Evolutionary conservation across 345 rosid genomes (phyloP).

Genomic region (Pistacia integerrima): DNA sequence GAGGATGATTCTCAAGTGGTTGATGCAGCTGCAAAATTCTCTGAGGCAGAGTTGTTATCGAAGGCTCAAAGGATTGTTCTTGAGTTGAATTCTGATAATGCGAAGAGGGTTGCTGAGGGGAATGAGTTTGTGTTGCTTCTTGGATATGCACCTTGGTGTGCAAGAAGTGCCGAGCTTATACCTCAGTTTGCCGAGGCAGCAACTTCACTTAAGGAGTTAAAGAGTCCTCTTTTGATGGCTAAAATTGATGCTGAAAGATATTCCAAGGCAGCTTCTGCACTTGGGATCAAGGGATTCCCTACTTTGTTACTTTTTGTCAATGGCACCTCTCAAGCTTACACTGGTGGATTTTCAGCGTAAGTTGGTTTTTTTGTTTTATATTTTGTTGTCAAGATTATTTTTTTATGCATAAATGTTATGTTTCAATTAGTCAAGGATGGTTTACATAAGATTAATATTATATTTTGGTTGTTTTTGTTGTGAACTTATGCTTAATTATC

Average conservation of each 20-base stretch:
- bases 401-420: background rate
- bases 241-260: conserved; percentile 86
- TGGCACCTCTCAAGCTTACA: conserved; percentile 61
- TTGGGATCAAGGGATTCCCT: conserved; percentile 76
- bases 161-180: conserved; percentile 90
- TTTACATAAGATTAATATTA: background rate
- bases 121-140: conserved; percentile 71
- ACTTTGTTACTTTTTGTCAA: conserved; percentile 78
- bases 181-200: conserved; percentile 88
- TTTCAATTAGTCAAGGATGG: background rate
- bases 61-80: conserved; percentile 79
- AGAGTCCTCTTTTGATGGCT: conserved; percentile 66
- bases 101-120: conserved; percentile 44
- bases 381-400: background rate
- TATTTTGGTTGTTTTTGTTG: background rate
- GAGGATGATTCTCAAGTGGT: conserved; percentile 27
- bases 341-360: conserved; percentile 82
- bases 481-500: background rate
- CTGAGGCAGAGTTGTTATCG: conserved; percentile 74
- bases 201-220: conserved; percentile 61
- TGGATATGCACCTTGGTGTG: conserved; percentile 92
- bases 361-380: conserved; percentile 18
- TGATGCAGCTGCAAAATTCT: conserved; percentile 23
- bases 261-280: conserved; percentile 59
- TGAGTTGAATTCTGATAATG: conserved; percentile 64